Evolutionary conservation across 2,329 filamentous ascomycete species (phyloP), one percentile per base, ranked within the genome.

Genomic region (Acarospora socialis): DNA sequence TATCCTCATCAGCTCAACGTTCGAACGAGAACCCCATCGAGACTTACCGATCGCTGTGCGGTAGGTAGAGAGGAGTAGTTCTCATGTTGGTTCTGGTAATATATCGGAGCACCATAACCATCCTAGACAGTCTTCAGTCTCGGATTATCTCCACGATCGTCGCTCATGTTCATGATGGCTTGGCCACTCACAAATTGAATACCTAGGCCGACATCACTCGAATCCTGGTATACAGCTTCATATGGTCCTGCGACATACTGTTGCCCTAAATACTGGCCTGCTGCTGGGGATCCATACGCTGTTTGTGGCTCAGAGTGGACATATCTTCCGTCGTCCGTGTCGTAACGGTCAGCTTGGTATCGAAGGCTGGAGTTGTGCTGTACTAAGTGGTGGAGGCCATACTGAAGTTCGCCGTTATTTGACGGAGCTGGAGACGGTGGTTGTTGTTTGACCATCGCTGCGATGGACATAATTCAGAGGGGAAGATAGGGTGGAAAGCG

Each of bases 401-500:
- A 51, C n/a, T 59, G 54, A 17, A 50, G 40, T 26, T 60, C 56
- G 35, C 49, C 49, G 34, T 47, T 46, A 32, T 50, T 50, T 29
- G 59, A 61, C 13, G 57, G 57, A 33, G 60, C 57, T 36, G 66
- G 65, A 14, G 66, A 67, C 25, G 56, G 59, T 21, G 61, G 56
- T 26, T 52, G 47, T 32, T 47, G 48, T 33, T 49, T 54, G 37
- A 53, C 55, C 61, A 65, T 55, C 7, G 35, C 28, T 24, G 32
- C 26, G 15, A 37, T 23, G 18, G 36, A 34, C 32, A 35, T 37
- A 27, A 21, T 27, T 25, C 6, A 7, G 16, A 5, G 7, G 12
- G 12, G 16, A 25, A 10, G 23, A 25, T 25, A 25, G 8, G 12
- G 16, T n/a, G 23, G 23, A 10, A 25, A 15, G 12, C 7, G 7